Base-by-base conservation (phyloP, 495 filamentous ascomycete genomes). In the Stereocaulon alpinum region DNA sequence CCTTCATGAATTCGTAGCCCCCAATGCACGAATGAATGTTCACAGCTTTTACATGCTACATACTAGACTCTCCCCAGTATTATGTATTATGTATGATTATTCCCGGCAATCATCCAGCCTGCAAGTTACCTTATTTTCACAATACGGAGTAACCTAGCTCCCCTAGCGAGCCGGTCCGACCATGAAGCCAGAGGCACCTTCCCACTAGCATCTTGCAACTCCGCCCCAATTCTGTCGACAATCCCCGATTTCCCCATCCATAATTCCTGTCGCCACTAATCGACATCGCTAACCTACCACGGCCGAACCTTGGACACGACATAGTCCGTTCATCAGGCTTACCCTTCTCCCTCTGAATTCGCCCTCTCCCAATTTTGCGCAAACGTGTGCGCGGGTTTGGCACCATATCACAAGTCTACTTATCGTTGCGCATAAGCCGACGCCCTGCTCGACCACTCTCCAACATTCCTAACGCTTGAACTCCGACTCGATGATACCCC, bases 401-500 rank as follows among this genome's bases (percentile, higher is more conserved):
- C 2, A 58, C 34, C 34, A 18, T 18, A 37, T 30, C n/a, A 12
- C 27, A 37, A n/a, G 34, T 37, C 34, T 12, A 52, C 30, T 32
- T 4, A 20, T 18, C 30, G 49, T 18, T 18, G 49, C 30, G 29
- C 49, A 52, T 18, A 4, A 18, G 34, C 30, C 49, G 34, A 34
- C 9, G n/a, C 34, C 29, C 30, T 18, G 10, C 5, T 52, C 18
- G n/a, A 37, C 11, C 17, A 22, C 49, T 52, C 49, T n/a, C 18
- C 49, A 18, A n/a, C 30, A 15, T 14, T 11, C 12, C 3, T 11
- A 9, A 42, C 34, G 14, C 40, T 15, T 18, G n/a, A 15, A 49
- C 56, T 40, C 22, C 30, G 45, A 58, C 27, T 32, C 56, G 40
- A 58, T 58, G 56, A 40, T 49, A 29, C 18, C 37, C 56, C 24